A percentile compares a stretch with the other conserved stretches of the same genome.
phyloP scores from a whole-genome alignment of 257 asterid genomes.

The Penstemon newberryi region DNA sequence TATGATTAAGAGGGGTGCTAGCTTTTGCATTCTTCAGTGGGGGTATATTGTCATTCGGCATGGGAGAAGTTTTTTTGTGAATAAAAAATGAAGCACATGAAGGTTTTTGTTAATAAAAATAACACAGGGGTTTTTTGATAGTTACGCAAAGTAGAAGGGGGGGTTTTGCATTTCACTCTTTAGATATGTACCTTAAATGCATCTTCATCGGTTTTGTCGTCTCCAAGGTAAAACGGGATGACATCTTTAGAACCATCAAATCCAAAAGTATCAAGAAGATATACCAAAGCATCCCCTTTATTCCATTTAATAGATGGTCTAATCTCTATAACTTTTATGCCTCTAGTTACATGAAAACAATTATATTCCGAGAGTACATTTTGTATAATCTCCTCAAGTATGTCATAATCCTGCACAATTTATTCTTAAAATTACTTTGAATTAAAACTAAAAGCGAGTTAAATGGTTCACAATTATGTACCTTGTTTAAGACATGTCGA shows the following conservation, averaged over 20 bases:
- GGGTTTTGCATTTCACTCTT: no score
- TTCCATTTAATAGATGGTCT: conserved; percentile 79
- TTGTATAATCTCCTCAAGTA: conserved; percentile 46
- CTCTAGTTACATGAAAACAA: conserved; percentile 46
- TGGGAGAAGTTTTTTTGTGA: no score
- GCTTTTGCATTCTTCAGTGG: no score
- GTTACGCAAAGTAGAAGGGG: no score
- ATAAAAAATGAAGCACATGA: no score
- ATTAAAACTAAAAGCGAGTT: no score
- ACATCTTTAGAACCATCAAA: conserved; percentile 43
- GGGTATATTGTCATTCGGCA: no score
- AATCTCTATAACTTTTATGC: conserved; percentile 74
- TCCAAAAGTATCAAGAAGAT: conserved; percentile 61
- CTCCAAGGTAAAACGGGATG: conserved; percentile 70
- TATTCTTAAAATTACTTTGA: background rate
- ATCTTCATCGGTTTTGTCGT: conserved; percentile 82
- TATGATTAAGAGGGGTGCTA: no score
- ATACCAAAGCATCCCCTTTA: conserved; percentile 67
- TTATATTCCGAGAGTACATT: conserved; percentile 37
- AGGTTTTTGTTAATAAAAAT: no score
- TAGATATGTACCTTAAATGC: conserved; percentile 59
- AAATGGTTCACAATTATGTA: background rate
- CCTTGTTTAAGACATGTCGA: conserved; percentile 67
- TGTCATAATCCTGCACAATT: conserved; percentile 47
- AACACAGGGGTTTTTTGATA: no score